Base-by-base conservation (phyloP, 2,329 filamentous ascomycete species). In the Tolypocladium sp. region DNA sequence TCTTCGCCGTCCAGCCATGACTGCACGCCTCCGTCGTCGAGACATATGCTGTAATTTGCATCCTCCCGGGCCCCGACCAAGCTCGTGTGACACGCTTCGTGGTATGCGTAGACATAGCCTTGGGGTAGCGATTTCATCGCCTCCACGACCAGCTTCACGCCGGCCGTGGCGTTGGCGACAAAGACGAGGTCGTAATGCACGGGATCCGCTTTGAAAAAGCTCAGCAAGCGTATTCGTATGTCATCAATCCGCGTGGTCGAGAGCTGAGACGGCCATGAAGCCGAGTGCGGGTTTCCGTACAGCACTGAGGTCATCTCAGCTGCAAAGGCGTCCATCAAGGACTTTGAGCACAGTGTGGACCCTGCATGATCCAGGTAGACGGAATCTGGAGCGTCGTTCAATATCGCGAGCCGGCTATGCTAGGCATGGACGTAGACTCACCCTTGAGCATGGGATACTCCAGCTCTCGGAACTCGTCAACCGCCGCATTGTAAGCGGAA, bases 311-410 rank as follows among this genome's bases (percentile, higher is more conserved):
- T 87, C 81, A 97, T 88, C 61, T 94, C 90, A n/a, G 76, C 72
- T 10, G 90, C 85, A 73, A 96, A 96, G 30, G 77, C 79, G 64
- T 93, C 88, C 72, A 97, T 86, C 30, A 94, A 75, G 37, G 90
- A 92, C 71, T 89, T 93, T 49, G 91, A 79, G 69, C 89, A 91
- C 1, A 89, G 78, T 0, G 92, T 93, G n/a, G 91, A 90, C n/a
- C 92, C 93, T 0, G 92, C 92, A 87, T 97, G 92, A 67, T 97
- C 93, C 59, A 97, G 86, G 71, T 97, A 97, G 54, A 87, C 80
- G 12, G 84, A 85, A 57, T 82, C 90, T 93, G 58, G 37, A 10
- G 3, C 25, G 25, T 10, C 44, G 5, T 33, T 53, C 49, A 55
- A 49, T 7, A 38, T 9, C 6, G 25, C 8, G 2, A 8, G 17